Conservation (phyloP, 148 eudicot species). For the Chenopodium berlandieri region DNA sequence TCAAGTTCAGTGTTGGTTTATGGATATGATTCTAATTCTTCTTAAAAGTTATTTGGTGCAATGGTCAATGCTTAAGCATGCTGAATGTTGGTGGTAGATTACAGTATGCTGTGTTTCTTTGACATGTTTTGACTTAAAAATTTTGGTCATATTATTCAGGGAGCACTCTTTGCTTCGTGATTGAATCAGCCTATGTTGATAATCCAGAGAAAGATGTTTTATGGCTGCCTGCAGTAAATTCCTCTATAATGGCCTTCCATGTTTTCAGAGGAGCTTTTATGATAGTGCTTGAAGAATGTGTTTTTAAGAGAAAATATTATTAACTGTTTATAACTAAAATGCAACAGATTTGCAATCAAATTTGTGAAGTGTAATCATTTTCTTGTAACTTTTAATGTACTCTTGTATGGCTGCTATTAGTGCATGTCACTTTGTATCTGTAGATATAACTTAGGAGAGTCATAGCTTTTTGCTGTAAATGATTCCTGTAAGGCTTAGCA, state of each 20-base stretch:
- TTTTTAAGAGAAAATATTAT: conserved; percentile 17
- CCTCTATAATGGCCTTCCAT: conserved; percentile 28
- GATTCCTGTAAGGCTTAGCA: conserved; percentile 21
- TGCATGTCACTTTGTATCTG: conserved; percentile 7
- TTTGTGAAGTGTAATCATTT: conserved; percentile 3
- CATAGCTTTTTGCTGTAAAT: conserved; percentile 12
- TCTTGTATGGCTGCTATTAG: conserved; percentile 15
- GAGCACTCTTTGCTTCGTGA: conserved; percentile 52
- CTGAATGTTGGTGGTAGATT: conserved; percentile 19
- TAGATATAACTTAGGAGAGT: conserved; percentile 17
- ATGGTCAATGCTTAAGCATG: not conserved
- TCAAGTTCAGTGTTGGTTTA: not conserved
- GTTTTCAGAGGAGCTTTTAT: conserved; percentile 33
- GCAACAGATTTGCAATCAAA: conserved; percentile 12
- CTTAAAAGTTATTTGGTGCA: not conserved
- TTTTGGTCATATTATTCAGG: conserved; percentile 56
- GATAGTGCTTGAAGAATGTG: conserved; percentile 30
- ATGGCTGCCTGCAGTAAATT: conserved; percentile 37
- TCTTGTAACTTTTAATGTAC: conserved; percentile 16
- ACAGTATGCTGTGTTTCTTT: conserved; percentile 30
- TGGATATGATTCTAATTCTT: not conserved
- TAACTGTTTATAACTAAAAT: conserved; percentile 23
- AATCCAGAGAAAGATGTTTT: conserved; percentile 40
- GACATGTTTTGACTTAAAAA: conserved; percentile 44
- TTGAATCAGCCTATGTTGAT: conserved; percentile 39